Evolutionary conservation across 1,284 basidiomycete species (phyloP).

Genomic region (Sporisorium scitamineum): DNA sequence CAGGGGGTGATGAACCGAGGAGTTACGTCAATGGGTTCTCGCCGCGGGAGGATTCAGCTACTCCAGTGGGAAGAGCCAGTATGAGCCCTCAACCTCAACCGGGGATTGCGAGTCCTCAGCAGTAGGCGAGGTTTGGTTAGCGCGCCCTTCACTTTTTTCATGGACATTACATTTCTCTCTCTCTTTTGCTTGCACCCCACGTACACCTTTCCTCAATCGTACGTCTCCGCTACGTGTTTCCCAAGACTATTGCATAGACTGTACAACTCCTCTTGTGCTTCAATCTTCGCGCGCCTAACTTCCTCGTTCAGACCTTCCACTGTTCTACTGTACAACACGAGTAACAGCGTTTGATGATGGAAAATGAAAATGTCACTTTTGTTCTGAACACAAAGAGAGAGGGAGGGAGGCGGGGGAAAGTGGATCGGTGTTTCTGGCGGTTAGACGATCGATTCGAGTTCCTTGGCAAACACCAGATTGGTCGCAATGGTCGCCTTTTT

Average conservation of each 20-base stretch:
- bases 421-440: background rate
- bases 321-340: no score
- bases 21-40: constrained; percentile 40
- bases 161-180: background rate
- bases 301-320: no score
- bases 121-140: background rate
- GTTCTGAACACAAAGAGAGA: no score
- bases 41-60: constrained; percentile 13
- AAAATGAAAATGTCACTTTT: no score
- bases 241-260: no score
- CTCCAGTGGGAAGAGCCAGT: constrained; percentile 8
- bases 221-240: no score
- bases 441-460: constrained; percentile 68
- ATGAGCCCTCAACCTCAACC: constrained; percentile 2
- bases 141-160: background rate
- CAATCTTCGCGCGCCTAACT: no score
- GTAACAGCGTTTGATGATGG: no score
- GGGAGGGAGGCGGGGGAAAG: no score
- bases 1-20: constrained; percentile 5
- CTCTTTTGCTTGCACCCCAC: background rate
- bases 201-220: no score
- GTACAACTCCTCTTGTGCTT: no score
- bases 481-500: constrained; percentile 64
- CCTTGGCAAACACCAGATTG: constrained; percentile 67
- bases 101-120: background rate